Evolutionary conservation across 371 early-diverging fungal species (phyloP).

Genomic region (Capniomyces stellatus): DNA sequence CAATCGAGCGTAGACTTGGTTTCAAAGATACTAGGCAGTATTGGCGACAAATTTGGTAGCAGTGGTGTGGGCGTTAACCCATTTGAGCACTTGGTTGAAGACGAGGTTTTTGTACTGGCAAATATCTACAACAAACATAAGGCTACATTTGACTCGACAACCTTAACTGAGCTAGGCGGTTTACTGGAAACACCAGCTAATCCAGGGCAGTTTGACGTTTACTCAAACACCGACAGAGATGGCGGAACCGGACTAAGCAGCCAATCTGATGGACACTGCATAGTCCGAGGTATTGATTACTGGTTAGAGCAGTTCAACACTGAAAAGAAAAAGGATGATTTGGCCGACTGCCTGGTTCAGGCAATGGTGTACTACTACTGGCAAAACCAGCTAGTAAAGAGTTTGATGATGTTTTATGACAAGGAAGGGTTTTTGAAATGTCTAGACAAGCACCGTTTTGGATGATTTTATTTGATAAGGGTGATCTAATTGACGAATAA

Average conservation of each 20-base stretch:
- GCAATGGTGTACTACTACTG: conserved; percentile 47
- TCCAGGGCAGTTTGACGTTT: not conserved
- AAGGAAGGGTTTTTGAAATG: not conserved
- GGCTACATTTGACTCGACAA: not conserved
- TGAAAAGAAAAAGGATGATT: conserved; percentile 49
- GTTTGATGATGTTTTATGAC: not conserved
- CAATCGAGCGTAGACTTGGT: not conserved
- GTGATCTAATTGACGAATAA: too few species aligned
- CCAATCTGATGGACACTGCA: not conserved
- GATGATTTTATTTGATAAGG: too few species aligned
- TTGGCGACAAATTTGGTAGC: not conserved
- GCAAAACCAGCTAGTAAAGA: conserved; percentile 17
- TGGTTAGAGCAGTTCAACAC: conserved; percentile 1
- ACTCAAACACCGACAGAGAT: not conserved
- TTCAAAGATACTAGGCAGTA: not conserved
- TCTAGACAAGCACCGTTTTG: not conserved
- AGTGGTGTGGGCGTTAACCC: too few species aligned
- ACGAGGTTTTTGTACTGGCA: not conserved
- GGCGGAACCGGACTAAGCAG: not conserved
- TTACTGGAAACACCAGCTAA: too few species aligned
- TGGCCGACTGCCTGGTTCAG: conserved; percentile 51
- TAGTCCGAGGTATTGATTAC: not conserved
- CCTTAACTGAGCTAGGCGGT: not conserved
- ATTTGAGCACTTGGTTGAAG: too few species aligned
- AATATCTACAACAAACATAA: not conserved